These are phyloP conservation scores for Herpetospermum pedunculosum DNA, from an alignment of 306 rosid genomes.

Conservation along the genomic window DNA sequence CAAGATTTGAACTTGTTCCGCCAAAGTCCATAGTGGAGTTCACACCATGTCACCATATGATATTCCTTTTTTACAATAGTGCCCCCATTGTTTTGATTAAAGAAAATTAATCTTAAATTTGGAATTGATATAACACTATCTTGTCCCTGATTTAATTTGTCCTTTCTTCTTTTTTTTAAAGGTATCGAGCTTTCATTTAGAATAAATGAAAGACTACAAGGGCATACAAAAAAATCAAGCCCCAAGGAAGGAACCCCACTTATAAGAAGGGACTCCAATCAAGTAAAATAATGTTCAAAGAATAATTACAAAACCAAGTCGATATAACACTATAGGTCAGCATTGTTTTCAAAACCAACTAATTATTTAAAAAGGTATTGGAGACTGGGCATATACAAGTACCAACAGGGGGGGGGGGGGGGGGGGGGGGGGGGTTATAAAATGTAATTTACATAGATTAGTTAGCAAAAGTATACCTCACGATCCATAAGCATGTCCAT, in stretches of 20 bases:
- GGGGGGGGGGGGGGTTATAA: not conserved
- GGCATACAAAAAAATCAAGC: too few relatives aligned
- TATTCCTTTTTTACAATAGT: not conserved
- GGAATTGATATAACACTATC: not conserved
- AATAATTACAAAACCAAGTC: too few relatives aligned
- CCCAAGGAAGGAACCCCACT: too few relatives aligned
- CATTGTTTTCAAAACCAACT: not conserved
- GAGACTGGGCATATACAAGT: not conserved
- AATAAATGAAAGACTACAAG: too few relatives aligned
- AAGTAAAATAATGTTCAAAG: too few relatives aligned
- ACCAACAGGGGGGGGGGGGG: not conserved
- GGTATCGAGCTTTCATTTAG: too few relatives aligned
- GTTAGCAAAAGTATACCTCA: slow-evolving; percentile 44
- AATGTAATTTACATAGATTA: not conserved
- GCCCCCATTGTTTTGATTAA: not conserved
- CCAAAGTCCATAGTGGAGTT: not conserved
- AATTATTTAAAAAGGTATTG: not conserved
- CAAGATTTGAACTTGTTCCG: not conserved
- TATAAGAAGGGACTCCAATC: too few relatives aligned
- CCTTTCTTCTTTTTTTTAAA: too few relatives aligned
- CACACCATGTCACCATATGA: not conserved
- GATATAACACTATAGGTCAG: too few relatives aligned
- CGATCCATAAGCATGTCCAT: slow-evolving; percentile 99
- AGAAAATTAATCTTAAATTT: not conserved
- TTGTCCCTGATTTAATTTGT: not conserved